Conservation (phyloP, 1,284 basidiomycete species). For the Retiboletus fuscus region DNA sequence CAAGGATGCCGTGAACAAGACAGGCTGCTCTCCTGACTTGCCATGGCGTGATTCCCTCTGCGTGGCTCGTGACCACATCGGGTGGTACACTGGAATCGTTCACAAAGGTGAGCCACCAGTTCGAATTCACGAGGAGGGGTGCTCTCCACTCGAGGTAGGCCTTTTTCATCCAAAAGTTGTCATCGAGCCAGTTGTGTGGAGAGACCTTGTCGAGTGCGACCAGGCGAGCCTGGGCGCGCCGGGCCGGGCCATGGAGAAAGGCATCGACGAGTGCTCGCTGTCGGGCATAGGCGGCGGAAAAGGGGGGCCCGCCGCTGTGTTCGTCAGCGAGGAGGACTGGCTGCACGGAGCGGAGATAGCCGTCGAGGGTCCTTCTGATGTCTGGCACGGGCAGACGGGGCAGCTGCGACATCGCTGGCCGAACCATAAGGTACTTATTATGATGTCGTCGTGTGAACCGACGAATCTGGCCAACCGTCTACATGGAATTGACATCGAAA, state of each 20-base stretch:
- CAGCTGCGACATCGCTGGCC: conserved; percentile 36
- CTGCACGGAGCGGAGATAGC: conserved; percentile 83
- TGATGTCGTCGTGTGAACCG: too few species aligned
- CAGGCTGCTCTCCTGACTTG: conserved; percentile 90
- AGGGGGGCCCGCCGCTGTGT: conserved; percentile 64
- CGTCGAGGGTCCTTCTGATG: conserved; percentile 80
- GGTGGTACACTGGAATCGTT: conserved; percentile 69
- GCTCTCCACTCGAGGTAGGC: conserved; percentile 93
- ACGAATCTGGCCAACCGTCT: too few species aligned
- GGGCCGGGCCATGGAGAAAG: conserved; percentile 42
- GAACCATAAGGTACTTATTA: too few species aligned
- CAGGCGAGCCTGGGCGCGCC: conserved; percentile 76
- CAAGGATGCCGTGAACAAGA: conserved; percentile 80
- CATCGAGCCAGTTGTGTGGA: conserved; percentile 94
- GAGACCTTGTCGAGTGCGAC: conserved; percentile 85
- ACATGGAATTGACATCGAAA: too few species aligned
- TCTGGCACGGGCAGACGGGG: conserved; percentile 89
- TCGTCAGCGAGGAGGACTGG: conserved; percentile 87
- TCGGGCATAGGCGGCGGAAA: conserved; percentile 51
- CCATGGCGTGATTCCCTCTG: conserved; percentile 76
- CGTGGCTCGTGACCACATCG: conserved; percentile 54
- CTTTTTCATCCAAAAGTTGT: conserved; percentile 92
- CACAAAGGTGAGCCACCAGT: conserved; percentile 95
- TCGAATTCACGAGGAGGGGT: conserved; percentile 91
- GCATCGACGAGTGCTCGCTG: conserved; percentile 39